Conservation (phyloP, 805 yeast genomes). For the Monosporozyma aerobia region DNA sequence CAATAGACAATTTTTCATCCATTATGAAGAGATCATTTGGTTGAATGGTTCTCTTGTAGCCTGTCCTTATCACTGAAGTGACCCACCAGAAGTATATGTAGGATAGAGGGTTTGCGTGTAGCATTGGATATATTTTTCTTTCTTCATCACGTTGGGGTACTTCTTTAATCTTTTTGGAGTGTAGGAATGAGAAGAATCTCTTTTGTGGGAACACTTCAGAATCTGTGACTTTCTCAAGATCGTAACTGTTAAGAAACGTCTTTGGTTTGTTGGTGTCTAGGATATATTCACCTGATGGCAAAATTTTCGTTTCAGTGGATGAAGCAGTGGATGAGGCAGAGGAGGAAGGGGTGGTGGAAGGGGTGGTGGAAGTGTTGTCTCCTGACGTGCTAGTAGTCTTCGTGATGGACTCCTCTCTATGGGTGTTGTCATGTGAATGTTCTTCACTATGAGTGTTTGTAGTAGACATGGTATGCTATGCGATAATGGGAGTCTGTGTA, state of each 20-base stretch:
- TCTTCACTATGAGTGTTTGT: not conserved
- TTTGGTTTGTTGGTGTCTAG: slow-evolving; percentile 24
- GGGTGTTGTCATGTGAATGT: not conserved
- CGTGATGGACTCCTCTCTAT: not conserved
- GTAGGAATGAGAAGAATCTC: slow-evolving; percentile 42
- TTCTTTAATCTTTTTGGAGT: slow-evolving; percentile 42
- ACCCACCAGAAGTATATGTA: slow-evolving; percentile 60
- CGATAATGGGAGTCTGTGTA: too few species aligned
- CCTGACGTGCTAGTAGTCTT: not conserved
- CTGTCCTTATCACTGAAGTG: slow-evolving; percentile 49
- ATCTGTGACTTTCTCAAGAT: slow-evolving; percentile 29
- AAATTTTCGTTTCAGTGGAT: not conserved
- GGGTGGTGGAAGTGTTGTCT: not conserved
- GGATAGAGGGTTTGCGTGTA: slow-evolving; percentile 33
- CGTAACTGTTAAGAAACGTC: slow-evolving; percentile 26
- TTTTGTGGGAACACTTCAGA: slow-evolving; percentile 34
- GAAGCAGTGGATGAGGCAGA: not conserved
- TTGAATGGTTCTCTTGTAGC: slow-evolving; percentile 63
- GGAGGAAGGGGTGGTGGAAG: not conserved
- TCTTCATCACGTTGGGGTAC: slow-evolving; percentile 41
- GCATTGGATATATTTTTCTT: slow-evolving; percentile 42
- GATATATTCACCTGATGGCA: slow-evolving; percentile 20
- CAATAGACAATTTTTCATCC: slow-evolving; percentile 36
- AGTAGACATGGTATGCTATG: not conserved
- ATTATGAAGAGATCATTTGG: slow-evolving; percentile 50